Evolutionary conservation across 768 basidiomycete genomes (phyloP).

Genomic region (Boletus sp.): DNA sequence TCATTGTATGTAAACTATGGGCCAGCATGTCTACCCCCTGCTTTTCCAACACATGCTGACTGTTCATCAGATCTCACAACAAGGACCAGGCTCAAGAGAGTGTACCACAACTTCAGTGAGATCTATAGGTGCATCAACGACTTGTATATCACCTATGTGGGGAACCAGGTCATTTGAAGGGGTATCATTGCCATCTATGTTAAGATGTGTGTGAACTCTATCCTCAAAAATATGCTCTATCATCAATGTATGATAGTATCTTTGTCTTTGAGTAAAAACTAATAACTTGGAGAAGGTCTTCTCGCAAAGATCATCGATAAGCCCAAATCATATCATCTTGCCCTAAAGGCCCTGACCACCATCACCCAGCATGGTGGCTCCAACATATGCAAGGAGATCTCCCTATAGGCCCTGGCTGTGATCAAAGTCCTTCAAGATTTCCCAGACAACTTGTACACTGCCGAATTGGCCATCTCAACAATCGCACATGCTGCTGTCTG

Average conservation of each 20-base stretch:
- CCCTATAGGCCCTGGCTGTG: conserved; percentile 37
- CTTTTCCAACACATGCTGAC: background rate
- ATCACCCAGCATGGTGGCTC: conserved; percentile 59
- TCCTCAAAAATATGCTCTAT: conserved; percentile 57
- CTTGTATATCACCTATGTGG: too few species aligned
- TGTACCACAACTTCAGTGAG: too few species aligned
- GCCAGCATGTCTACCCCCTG: conserved; percentile 38
- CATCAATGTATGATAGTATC: conserved; percentile 37
- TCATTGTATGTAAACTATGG: conserved; percentile 47
- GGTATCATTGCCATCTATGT: too few species aligned
- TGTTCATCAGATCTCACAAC: too few species aligned
- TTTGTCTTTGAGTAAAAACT: background rate
- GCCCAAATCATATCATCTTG: conserved; percentile 45
- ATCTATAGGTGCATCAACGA: too few species aligned
- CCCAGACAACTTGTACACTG: conserved; percentile 46
- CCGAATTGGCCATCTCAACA: conserved; percentile 48
- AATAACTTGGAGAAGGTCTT: conserved; percentile 39
- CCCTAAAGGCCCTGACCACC: conserved; percentile 50
- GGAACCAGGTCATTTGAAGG: too few species aligned
- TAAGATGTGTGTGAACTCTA: conserved; percentile 49
- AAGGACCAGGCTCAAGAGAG: too few species aligned
- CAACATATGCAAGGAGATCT: conserved; percentile 47
- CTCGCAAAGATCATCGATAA: conserved; percentile 48
- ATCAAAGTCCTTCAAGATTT: conserved; percentile 46
- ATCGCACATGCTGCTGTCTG: conserved; percentile 50